A percentile compares a stretch with the other conserved stretches of the same genome.
Evolutionary conservation across 495 filamentous ascomycete genomes (phyloP).

Genomic region (Hypoxylon cercidicola): DNA sequence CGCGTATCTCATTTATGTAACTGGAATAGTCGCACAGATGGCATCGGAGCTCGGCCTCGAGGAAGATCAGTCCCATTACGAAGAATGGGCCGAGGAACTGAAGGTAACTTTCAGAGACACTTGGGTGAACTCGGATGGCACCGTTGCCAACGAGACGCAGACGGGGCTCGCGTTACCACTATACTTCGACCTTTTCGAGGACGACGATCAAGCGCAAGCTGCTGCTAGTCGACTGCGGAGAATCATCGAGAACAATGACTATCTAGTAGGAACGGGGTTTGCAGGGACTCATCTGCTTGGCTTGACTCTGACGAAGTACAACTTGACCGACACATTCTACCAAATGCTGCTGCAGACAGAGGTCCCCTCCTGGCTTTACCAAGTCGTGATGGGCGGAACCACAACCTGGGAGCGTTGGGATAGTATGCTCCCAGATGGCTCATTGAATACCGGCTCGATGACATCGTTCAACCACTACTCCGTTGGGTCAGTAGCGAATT

Average conservation of each 20-base stretch:
- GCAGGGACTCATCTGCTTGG: constrained; percentile 63
- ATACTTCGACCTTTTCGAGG: constrained; percentile 52
- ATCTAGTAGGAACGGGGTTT: constrained; percentile 64
- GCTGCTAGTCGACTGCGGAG: constrained; percentile 50
- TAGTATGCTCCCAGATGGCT: constrained; percentile 60
- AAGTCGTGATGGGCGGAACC: constrained; percentile 61
- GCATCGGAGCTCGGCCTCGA: constrained; percentile 45
- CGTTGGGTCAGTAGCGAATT: constrained; percentile 47
- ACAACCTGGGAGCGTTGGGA: constrained; percentile 70
- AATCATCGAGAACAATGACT: constrained; percentile 53
- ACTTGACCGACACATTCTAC: constrained; percentile 48
- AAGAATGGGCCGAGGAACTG: constrained; percentile 38
- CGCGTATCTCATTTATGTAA: constrained; percentile 63
- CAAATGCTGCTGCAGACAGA: constrained; percentile 47
- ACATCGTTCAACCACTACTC: constrained; percentile 62
- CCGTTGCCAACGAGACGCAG: constrained; percentile 59
- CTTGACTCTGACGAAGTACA: constrained; percentile 53
- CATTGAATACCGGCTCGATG: constrained; percentile 63
- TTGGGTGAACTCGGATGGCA: constrained; percentile 54
- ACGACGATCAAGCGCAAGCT: constrained; percentile 4
- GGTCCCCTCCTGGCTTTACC: constrained; percentile 63
- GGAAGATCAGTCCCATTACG: constrained; percentile 45
- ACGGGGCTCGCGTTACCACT: constrained; percentile 58
- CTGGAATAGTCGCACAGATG: constrained; percentile 46
- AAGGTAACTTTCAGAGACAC: constrained; percentile 52